Base-by-base conservation (phyloP, 345 rosid genomes). In the Populus euphratica region DNA sequence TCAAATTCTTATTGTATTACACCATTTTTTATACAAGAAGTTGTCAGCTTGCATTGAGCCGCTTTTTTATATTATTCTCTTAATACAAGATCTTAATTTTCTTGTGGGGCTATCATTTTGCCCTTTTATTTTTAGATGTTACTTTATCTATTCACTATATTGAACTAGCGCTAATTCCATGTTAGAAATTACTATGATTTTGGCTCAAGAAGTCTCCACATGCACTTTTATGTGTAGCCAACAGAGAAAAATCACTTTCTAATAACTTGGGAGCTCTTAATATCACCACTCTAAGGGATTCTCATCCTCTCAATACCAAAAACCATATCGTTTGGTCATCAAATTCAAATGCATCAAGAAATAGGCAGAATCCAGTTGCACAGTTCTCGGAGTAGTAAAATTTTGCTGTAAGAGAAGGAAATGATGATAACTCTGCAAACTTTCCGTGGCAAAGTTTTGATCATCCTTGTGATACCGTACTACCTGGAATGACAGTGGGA, bases 251-350 rank as follows among this genome's bases (percentile, higher is more conserved):
- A 13, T 6, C 52, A 36, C 25, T 69, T 38, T 69, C 25, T 23
- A 50, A 69, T 5, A 12, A 39, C 5, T 39, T 14, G 13, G 52
- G 72, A 36, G 72, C 23, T 69, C 52, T 69, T 6, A 69, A 23
- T 2, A 11, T 69, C 72, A 69, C 72, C 25, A 13, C 23, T 25
- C 72, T 27, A 39, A 41, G 33, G 52, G 3, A 41, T 69, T 38
- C 52, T 69, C 12, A 23, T 18, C 4, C 52, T 41, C 29, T 8
- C 43, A 69, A 41, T 16, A 14, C 18, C 72, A 41, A 50, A 17
- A 69, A 69, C 31, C 17, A 21, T 69, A 25, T 69, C 23, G 25
- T 41, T 41, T 69, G 72, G 72, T 69, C 54, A 69, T 69, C 52
- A 13, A 12, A 69, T 69, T 43, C 17, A 2, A 69, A 7, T 44